phyloP scores from a whole-genome alignment of 768 basidiomycete genomes.

The Macrolepiota albuminosa region DNA sequence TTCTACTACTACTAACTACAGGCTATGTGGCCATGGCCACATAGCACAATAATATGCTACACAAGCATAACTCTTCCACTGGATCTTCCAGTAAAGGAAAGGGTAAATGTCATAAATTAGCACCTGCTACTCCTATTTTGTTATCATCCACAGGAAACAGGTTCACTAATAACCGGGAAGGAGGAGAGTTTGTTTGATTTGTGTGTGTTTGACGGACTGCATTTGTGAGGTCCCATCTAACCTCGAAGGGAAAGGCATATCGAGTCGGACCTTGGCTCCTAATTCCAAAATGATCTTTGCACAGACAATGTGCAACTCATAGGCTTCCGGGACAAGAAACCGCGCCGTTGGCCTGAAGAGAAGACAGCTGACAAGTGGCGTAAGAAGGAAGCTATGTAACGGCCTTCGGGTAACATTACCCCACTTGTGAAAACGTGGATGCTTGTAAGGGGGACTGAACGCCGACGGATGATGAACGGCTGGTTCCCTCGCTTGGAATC shows the following conservation, averaged over 20 bases:
- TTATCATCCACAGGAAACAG: no score
- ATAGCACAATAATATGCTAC: no score
- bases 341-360: conserved; percentile 20
- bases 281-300: conserved; percentile 7
- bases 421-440: conserved; percentile 21
- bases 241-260: conserved; percentile 6
- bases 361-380: conserved; percentile 41
- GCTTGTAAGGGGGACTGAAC: conserved; percentile 35
- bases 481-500: conserved; percentile 29
- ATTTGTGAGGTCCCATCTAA: conserved; percentile 13
- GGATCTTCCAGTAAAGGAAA: no score
- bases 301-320: conserved; percentile 3
- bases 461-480: conserved; percentile 29
- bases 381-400: conserved; percentile 36
- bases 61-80: no score
- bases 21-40: no score
- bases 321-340: conserved; percentile 17
- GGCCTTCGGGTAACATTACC: conserved; percentile 38
- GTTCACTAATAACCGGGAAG: neutral
- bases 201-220: conserved; percentile 12
- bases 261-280: conserved; percentile 17
- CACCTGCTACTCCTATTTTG: no score
- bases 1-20: no score
- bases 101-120: no score
- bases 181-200: conserved; percentile 13